Evolutionary conservation across 176 grass and related monocot genomes (phyloP).

Genomic region (Stipa capillata): DNA sequence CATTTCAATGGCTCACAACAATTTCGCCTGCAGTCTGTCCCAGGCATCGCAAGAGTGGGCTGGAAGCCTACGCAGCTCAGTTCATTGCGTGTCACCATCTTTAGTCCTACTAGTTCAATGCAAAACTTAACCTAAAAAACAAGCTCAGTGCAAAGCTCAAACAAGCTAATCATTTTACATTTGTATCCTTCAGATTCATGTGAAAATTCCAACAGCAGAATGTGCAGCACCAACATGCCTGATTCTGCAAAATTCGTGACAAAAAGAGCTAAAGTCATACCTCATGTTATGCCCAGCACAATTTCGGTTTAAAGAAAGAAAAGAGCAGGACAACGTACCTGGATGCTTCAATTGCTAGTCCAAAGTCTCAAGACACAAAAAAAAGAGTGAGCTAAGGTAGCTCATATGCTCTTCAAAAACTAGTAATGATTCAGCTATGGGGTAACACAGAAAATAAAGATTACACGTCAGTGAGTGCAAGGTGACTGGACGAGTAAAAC

Average conservation of each 20-base stretch:
- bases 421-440: neutral
- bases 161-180: neutral
- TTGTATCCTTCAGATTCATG: neutral
- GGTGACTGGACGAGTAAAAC: neutral
- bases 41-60: neutral
- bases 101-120: neutral
- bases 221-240: neutral
- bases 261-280: neutral
- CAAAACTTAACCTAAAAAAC: neutral
- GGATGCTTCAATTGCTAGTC: neutral
- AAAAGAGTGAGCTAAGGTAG: neutral
- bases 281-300: conserved; percentile 6
- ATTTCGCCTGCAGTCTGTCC: neutral
- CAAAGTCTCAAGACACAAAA: neutral
- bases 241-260: neutral
- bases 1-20: neutral
- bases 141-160: neutral
- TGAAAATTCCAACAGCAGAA: neutral
- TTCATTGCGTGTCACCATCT: neutral
- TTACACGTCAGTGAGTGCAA: neutral
- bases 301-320: neutral
- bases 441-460: neutral
- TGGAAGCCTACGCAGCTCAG: neutral
- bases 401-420: neutral
- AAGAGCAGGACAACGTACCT: neutral